phyloP scores from a whole-genome alignment of 768 basidiomycete genomes.

The Pisolithus marmoratus region DNA sequence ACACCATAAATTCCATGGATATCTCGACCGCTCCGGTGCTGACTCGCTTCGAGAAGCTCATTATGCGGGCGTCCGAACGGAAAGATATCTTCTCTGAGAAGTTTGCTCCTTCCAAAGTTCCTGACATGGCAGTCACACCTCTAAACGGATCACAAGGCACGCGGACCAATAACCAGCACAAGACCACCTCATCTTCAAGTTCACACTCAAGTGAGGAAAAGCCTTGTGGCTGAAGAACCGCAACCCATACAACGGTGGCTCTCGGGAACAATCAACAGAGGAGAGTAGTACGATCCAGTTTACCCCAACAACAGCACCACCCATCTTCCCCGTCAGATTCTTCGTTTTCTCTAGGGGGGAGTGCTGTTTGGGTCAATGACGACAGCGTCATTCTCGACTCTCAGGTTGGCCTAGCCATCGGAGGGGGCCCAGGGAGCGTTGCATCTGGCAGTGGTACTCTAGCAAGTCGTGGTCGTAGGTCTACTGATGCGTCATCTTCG shows the following conservation, averaged over 20 bases:
- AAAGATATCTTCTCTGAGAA: slow-evolving; percentile 91
- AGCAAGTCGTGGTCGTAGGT: slow-evolving; percentile 48
- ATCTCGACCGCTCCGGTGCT: slow-evolving; percentile 72
- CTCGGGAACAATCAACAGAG: slow-evolving; percentile 34
- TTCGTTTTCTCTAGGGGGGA: slow-evolving; percentile 74
- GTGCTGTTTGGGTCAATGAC: slow-evolving; percentile 81
- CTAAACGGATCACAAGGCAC: slow-evolving; percentile 11
- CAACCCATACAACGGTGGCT: slow-evolving; percentile 22
- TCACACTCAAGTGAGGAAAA: slow-evolving; percentile 71
- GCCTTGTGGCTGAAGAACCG: slow-evolving; percentile 43
- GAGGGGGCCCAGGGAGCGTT: slow-evolving; percentile 42
- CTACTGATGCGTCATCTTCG: slow-evolving; percentile 69
- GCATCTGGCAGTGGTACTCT: slow-evolving; percentile 39
- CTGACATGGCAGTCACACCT: slow-evolving; percentile 6
- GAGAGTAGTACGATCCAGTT: slow-evolving; percentile 33
- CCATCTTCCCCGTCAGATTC: slow-evolving; percentile 62
- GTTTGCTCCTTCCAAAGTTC: slow-evolving; percentile 38
- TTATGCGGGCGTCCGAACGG: slow-evolving; percentile 86
- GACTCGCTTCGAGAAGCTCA: slow-evolving; percentile 75
- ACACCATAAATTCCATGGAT: slow-evolving; percentile 91
- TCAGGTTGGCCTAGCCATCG: slow-evolving; percentile 32
- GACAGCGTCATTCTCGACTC: slow-evolving; percentile 52
- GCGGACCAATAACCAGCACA: slow-evolving; percentile 34
- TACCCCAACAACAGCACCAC: slow-evolving; percentile 20
- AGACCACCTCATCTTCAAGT: slow-evolving; percentile 47